Conservation (phyloP, 306 rosid species). For the Rubus idaeus region DNA sequence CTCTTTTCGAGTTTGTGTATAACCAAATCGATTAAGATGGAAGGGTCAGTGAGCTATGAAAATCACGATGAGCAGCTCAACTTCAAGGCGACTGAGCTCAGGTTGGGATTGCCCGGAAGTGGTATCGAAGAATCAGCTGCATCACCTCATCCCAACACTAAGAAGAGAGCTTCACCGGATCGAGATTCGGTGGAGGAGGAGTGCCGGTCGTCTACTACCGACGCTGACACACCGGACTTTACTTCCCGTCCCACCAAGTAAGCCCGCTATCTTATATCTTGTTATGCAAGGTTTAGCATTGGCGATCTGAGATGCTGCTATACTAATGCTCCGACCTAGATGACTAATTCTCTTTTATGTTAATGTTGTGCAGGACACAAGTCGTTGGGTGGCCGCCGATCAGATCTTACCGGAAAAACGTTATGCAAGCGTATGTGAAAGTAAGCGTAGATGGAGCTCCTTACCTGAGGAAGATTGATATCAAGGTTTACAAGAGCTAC, state of each 20-base stretch:
- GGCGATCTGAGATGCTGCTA: not conserved
- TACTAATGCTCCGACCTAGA: not conserved
- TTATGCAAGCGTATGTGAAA: conserved; percentile 58
- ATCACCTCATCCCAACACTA: conserved; percentile 17
- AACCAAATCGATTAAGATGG: conserved; percentile 24
- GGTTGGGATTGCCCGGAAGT: conserved; percentile 65
- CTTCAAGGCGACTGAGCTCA: conserved; percentile 58
- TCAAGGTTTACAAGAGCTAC: conserved; percentile 62
- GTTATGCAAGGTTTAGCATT: not conserved
- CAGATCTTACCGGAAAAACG: conserved; percentile 61
- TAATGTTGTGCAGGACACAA: conserved; percentile 50
- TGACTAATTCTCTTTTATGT: not conserved
- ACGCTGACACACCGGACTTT: conserved; percentile 17
- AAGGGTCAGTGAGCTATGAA: conserved; percentile 30
- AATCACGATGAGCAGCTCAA: conserved; percentile 35
- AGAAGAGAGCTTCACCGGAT: conserved; percentile 51
- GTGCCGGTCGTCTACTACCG: conserved; percentile 22
- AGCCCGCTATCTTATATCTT: not conserved
- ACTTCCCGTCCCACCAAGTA: conserved; percentile 56
- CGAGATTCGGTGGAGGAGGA: conserved; percentile 21
- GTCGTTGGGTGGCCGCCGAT: conserved; percentile 97
- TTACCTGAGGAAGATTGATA: conserved; percentile 78
- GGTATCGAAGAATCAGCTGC: conserved; percentile 22
- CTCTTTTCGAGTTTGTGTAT: not conserved
- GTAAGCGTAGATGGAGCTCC: conserved; percentile 93